A percentile compares a stretch with the other conserved stretches of the same genome.
Evolutionary conservation across 345 rosid species (phyloP).

Genomic region (Lumnitzera racemosa): DNA sequence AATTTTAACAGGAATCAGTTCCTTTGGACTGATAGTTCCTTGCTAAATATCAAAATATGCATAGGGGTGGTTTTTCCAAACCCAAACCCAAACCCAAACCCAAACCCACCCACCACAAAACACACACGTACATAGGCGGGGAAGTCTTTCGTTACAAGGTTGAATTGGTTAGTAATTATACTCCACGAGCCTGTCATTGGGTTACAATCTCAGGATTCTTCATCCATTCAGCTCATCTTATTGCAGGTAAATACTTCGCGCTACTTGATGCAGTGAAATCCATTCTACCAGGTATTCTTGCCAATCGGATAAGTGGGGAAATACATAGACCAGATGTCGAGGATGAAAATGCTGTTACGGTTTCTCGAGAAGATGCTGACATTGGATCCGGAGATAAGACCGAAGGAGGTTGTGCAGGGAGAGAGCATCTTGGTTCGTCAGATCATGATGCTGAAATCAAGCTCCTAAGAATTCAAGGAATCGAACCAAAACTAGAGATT

Average conservation of each 20-base stretch:
- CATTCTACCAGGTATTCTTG: constrained; percentile 51
- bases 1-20: too few species aligned
- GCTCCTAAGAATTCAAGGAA: constrained; percentile 74
- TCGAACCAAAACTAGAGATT: constrained; percentile 70
- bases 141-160: too few species aligned
- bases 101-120: too few species aligned
- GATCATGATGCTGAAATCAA: constrained; percentile 39
- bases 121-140: too few species aligned
- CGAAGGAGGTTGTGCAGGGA: constrained; percentile 10
- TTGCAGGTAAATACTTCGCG: constrained; percentile 66
- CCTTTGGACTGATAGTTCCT: too few species aligned
- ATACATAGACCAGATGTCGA: constrained; percentile 19
- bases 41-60: too few species aligned
- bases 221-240: neutral
- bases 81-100: too few species aligned
- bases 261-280: constrained; percentile 49
- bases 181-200: too few species aligned
- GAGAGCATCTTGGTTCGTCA: constrained; percentile 8
- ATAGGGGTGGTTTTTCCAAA: too few species aligned
- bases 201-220: too few species aligned
- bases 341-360: constrained; percentile 13
- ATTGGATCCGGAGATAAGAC: constrained; percentile 16
- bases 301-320: constrained; percentile 13
- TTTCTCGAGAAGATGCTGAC: constrained; percentile 20
- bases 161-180: too few species aligned